Percentiles rank a stretch among this genome's conserved stretches.
Conservation (phyloP, 164 flowering plant species). For the Warburgia ugandensis region DNA sequence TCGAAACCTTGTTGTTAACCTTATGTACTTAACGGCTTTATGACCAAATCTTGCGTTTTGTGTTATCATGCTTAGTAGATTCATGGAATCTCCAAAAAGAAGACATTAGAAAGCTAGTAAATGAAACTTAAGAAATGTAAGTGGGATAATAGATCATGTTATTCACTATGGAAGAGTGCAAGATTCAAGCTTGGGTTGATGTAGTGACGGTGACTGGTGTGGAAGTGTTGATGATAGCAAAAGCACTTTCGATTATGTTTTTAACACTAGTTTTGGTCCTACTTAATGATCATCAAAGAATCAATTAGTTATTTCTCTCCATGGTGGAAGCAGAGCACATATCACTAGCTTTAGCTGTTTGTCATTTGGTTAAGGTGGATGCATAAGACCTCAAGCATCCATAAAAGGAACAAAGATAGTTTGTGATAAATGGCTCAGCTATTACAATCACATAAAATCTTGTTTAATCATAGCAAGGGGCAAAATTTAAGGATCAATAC, state of each 20-base stretch:
- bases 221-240: conserved; percentile 3
- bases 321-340: not conserved
- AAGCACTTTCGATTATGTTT: not conserved
- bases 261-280: not conserved
- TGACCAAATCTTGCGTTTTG: not conserved
- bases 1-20: not conserved
- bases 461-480: not conserved
- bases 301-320: not conserved
- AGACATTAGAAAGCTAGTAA: too few species aligned
- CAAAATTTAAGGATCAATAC: not conserved
- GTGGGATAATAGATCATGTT: too few species aligned
- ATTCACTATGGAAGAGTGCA: too few species aligned
- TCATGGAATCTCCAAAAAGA: not conserved
- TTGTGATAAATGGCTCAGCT: conserved; percentile 3
- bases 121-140: too few species aligned
- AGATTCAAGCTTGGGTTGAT: not conserved
- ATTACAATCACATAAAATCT: not conserved
- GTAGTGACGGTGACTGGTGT: not conserved
- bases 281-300: conserved; percentile 1
- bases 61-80: not conserved
- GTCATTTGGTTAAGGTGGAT: not conserved
- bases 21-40: not conserved
- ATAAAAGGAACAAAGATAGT: not conserved
- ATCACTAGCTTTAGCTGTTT: not conserved
- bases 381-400: not conserved